Percentiles rank a stretch among this genome's conserved stretches.
These are phyloP conservation scores for Solanum corneliomulleri DNA, from an alignment of 257 asterid species.

Conservation along the genomic window DNA sequence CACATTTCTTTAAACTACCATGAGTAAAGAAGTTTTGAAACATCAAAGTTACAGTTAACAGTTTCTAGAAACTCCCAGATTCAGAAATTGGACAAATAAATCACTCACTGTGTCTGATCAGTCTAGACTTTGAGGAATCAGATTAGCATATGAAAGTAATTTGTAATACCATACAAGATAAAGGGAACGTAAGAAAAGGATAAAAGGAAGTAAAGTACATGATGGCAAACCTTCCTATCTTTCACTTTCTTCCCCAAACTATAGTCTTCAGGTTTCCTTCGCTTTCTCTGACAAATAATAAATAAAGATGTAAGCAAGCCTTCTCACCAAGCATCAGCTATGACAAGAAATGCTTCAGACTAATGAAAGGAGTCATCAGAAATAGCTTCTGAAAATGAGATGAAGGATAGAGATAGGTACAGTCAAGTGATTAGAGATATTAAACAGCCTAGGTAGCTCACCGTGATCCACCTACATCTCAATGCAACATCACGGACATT, in stretches of 20 bases:
- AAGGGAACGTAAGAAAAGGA: not conserved
- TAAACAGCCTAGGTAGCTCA: conserved; percentile 26
- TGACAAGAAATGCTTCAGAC: conserved; percentile 3
- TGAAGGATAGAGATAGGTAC: not conserved
- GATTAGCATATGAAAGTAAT: not conserved
- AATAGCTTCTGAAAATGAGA: not conserved
- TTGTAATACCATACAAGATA: not conserved
- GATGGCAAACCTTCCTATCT: conserved; percentile 53
- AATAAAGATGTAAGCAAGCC: conserved; percentile 7
- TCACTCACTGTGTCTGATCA: not conserved
- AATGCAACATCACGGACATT: conserved; percentile 91
- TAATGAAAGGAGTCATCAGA: not conserved
- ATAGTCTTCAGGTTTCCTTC: conserved; percentile 71
- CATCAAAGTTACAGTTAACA: not conserved
- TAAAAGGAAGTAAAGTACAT: not conserved
- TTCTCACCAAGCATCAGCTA: not conserved
- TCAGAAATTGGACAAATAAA: not conserved
- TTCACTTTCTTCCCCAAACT: conserved; percentile 45
- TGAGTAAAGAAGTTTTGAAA: not conserved
- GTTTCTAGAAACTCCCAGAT: not conserved
- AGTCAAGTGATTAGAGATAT: not conserved
- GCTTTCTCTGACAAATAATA: conserved; percentile 54
- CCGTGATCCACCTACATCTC: conserved; percentile 89
- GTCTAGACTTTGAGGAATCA: not conserved
- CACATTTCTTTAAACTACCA: not conserved